A percentile compares a stretch with the other conserved stretches of the same genome.
Conservation (phyloP, 2,329 filamentous ascomycete species). For the Cladophialophora carrionii region DNA sequence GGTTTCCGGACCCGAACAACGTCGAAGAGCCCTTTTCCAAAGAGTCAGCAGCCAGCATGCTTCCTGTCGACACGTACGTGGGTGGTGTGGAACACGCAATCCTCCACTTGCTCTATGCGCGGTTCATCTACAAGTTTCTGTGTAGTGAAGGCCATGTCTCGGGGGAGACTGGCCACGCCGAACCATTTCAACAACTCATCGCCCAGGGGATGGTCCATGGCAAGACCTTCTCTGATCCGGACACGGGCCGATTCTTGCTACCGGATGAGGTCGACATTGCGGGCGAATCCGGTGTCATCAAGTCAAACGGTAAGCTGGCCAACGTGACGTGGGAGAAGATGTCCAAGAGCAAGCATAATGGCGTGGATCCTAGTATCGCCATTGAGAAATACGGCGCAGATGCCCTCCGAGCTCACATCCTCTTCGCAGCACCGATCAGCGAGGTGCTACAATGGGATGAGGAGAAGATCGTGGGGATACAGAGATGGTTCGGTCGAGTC, state of each 20-base stretch:
- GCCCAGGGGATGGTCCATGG: constrained; percentile 94
- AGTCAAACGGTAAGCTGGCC: constrained; percentile 61
- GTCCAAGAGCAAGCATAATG: constrained; percentile 94
- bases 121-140: constrained; percentile 88
- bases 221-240: constrained; percentile 75
- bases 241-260: constrained; percentile 74
- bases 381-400: constrained; percentile 79
- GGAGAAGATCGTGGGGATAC: constrained; percentile 76
- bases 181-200: constrained; percentile 81
- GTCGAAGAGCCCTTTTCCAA: constrained; percentile 63
- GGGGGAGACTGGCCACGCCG: constrained; percentile 53
- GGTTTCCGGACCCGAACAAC: constrained; percentile 75
- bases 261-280: constrained; percentile 69
- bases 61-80: constrained; percentile 86
- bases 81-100: constrained; percentile 91
- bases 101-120: constrained; percentile 82
- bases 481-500: constrained; percentile 75
- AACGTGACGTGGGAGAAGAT: constrained; percentile 81
- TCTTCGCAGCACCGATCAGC: constrained; percentile 83
- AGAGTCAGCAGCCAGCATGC: constrained; percentile 57
- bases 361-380: constrained; percentile 76
- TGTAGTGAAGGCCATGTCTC: constrained; percentile 54
- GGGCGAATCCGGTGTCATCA: constrained; percentile 62
- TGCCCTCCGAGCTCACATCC: constrained; percentile 79
- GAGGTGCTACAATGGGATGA: constrained; percentile 90